Evolutionary conservation across 495 filamentous ascomycete species (phyloP), one percentile per base, ranked within the genome.

Genomic region (Sabuloglossum arenarium): DNA sequence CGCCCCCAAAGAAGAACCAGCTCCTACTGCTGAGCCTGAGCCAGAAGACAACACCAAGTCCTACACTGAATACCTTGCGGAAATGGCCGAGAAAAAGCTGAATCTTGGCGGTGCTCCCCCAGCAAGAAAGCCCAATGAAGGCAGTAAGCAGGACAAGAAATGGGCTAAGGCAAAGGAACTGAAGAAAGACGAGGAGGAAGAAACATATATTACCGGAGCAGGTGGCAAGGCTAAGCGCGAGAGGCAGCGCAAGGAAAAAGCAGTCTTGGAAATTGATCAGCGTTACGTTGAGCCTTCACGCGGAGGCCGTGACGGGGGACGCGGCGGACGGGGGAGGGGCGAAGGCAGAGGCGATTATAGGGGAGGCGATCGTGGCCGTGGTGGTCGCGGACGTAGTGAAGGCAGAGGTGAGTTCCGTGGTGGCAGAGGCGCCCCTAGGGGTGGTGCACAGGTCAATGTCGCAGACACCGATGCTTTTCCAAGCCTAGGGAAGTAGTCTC

Each of bases 231-330:
- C 77, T 65, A 83, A 85, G 79, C 84, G 87, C 63, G 78, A 85
- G 71, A 82, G 86, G 65, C 82, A 91, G 75, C 84, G 84, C 74
- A 95, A 95, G 80, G 74, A 83, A 69, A 96, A 95, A 81, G 79
- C 84, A 68, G 64, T 81, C 68, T 68, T 98, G 58, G 86, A 93
- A 58, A 82, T 98, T 57, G 91, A 96, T 67, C 71, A 86, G 61
- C 78, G 79, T 59, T 90, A 75, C 65, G 75, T 86, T 56, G 85
- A 94, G 69, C 69, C 71, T 53, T 65, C 70, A 32, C 62, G 63
- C n/a, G 64, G 66, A 52, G 56, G 57, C 60, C 59, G 69, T 61
- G 70, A 72, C 59, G 70, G 71, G 51, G 59, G 62, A 50, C 69
- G 73, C 59, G 70, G 75, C 50, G 73, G 75, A 54, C 62, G 65